A percentile compares a stretch with the other conserved stretches of the same genome.
Evolutionary conservation across 2,329 filamentous ascomycete species (phyloP).

Genomic region (Xylariaceae sp.): DNA sequence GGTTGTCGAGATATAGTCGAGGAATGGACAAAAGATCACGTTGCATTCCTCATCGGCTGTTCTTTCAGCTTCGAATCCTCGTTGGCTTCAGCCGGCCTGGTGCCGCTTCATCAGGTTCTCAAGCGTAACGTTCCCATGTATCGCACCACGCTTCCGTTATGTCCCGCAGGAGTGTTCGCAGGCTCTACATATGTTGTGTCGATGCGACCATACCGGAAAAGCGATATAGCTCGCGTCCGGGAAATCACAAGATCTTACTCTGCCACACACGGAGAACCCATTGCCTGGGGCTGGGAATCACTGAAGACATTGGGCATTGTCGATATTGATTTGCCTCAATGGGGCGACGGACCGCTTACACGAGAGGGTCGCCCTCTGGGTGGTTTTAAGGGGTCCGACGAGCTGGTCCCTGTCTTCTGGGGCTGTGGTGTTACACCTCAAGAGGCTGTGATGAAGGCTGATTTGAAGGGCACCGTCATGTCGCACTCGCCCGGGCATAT

Average conservation of each 20-base stretch:
- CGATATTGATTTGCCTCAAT: conserved; percentile 53
- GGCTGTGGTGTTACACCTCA: conserved; percentile 67
- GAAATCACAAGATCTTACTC: conserved; percentile 53
- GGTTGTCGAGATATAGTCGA: conserved; percentile 42
- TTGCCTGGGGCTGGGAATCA: conserved; percentile 64
- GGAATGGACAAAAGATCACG: conserved; percentile 57
- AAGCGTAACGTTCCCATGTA: conserved; percentile 61
- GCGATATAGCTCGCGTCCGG: conserved; percentile 51
- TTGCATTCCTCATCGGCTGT: conserved; percentile 62
- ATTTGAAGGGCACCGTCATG: conserved; percentile 55
- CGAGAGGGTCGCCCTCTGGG: conserved; percentile 38
- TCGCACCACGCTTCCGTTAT: conserved; percentile 53
- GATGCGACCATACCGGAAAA: conserved; percentile 56
- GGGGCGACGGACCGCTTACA: conserved; percentile 50
- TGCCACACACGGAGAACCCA: conserved; percentile 61
- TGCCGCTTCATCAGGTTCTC: conserved; percentile 48
- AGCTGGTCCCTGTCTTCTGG: conserved; percentile 58
- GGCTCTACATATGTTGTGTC: conserved; percentile 57
- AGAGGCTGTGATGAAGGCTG: conserved; percentile 58
- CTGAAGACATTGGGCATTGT: conserved; percentile 50
- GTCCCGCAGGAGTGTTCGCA: conserved; percentile 57
- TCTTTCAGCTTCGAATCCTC: conserved; percentile 63
- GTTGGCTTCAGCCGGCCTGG: conserved; percentile 47
- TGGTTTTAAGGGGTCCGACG: conserved; percentile 32
- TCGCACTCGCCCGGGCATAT: conserved; percentile 62